A percentile compares a stretch with the other conserved stretches of the same genome.
These are phyloP conservation scores for Lipomyces yamanashiensis DNA, from an alignment of 805 yeast genomes.

Conservation along the genomic window DNA sequence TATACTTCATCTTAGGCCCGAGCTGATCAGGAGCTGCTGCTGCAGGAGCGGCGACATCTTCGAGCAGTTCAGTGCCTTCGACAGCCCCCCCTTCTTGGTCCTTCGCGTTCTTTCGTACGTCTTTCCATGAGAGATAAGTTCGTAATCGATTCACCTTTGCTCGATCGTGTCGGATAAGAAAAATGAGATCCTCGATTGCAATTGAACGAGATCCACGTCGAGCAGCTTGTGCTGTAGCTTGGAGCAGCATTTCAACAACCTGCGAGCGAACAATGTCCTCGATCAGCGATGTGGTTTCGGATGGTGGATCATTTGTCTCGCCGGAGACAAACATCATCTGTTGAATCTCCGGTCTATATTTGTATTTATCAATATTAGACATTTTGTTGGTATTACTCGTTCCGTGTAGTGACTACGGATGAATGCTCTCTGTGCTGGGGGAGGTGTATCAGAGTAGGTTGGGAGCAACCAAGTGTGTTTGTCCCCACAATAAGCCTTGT, in stretches of 20 bases:
- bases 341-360: slow-evolving; percentile 88
- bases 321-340: slow-evolving; percentile 99
- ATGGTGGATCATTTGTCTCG: slow-evolving; percentile 91
- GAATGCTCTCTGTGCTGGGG: background rate
- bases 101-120: slow-evolving; percentile 81
- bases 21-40: slow-evolving; percentile 45
- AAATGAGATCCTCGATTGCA: slow-evolving; percentile 90
- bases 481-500: slow-evolving; percentile 3
- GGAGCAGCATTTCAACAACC: slow-evolving; percentile 81
- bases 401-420: background rate
- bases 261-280: slow-evolving; percentile 96
- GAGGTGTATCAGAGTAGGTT: background rate
- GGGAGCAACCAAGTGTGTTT: background rate
- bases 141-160: slow-evolving; percentile 91
- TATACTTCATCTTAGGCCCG: slow-evolving; percentile 54
- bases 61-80: slow-evolving; percentile 59
- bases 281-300: slow-evolving; percentile 86
- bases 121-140: slow-evolving; percentile 95
- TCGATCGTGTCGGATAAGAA: slow-evolving; percentile 86
- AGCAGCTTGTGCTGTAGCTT: slow-evolving; percentile 77
- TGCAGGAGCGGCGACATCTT: slow-evolving; percentile 52
- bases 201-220: slow-evolving; percentile 81
- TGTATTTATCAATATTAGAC: slow-evolving; percentile 28
- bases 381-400: background rate
- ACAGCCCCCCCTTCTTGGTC: slow-evolving; percentile 63